phyloP scores from a whole-genome alignment of 2,329 filamentous ascomycete genomes.

The Davidsoniella eucalypti region DNA sequence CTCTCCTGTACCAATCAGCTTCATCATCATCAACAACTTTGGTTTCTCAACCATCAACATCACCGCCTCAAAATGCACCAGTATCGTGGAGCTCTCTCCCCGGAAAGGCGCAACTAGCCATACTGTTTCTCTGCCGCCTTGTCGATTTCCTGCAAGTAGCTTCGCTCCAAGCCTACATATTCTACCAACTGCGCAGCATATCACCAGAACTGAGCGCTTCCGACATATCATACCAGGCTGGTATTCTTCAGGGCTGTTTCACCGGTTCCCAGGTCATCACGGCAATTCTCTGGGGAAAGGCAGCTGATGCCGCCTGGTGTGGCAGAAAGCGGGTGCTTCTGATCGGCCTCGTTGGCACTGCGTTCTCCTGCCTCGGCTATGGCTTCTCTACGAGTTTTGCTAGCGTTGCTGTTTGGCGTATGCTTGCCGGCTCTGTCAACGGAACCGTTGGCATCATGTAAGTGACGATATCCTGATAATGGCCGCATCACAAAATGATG shows the following conservation, averaged over 20 bases:
- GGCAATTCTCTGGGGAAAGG: constrained; percentile 55
- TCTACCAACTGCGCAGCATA: constrained; percentile 58
- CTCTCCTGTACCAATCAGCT: not conserved
- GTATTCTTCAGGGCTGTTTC: constrained; percentile 54
- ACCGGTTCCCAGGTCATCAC: constrained; percentile 59
- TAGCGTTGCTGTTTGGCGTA: constrained; percentile 48
- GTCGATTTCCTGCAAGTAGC: constrained; percentile 61
- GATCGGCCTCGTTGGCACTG: constrained; percentile 50
- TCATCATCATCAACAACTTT: too few relatives aligned
- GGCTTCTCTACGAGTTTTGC: constrained; percentile 53
- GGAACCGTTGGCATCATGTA: constrained; percentile 33
- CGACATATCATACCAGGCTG: constrained; percentile 49
- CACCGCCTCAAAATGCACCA: constrained; percentile 15
- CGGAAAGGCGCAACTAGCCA: constrained; percentile 51
- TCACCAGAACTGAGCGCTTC: constrained; percentile 33
- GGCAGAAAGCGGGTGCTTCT: constrained; percentile 57
- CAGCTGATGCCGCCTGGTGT: constrained; percentile 39
- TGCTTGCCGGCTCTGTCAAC: constrained; percentile 42
- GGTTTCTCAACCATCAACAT: not conserved
- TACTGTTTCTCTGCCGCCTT: constrained; percentile 52
- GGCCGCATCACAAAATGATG: not conserved
- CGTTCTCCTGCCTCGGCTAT: constrained; percentile 51
- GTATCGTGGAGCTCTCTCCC: constrained; percentile 57
- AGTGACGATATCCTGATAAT: constrained; percentile 15
- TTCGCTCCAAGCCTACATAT: constrained; percentile 53